These are phyloP conservation scores for Houttuynia cordata DNA, from an alignment of 164 flowering plant species.

Conservation along the genomic window DNA sequence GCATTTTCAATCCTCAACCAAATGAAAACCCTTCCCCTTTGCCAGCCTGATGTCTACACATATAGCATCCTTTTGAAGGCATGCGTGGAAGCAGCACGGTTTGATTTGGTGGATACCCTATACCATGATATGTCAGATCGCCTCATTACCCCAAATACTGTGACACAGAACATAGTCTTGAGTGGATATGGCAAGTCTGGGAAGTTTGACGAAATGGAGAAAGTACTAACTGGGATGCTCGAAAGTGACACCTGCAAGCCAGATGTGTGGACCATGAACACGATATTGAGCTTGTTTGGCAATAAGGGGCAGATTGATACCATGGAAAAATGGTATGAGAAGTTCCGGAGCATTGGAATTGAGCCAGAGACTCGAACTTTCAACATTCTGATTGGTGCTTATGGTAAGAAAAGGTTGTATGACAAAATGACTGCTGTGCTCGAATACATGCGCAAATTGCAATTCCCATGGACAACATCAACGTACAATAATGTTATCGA, in stretches of 20 bases:
- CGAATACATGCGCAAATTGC: conserved; percentile 93
- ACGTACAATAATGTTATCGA: conserved; percentile 90
- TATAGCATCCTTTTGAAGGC: conserved; percentile 71
- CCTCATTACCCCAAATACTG: conserved; percentile 70
- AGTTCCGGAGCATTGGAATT: conserved; percentile 75
- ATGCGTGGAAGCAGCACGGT: conserved; percentile 59
- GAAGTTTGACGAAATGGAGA: conserved; percentile 75
- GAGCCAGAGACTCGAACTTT: conserved; percentile 92
- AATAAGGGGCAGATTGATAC: conserved; percentile 73
- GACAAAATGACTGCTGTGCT: conserved; percentile 96
- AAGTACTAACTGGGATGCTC: conserved; percentile 64
- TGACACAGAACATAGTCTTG: conserved; percentile 78
- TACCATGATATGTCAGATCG: conserved; percentile 70
- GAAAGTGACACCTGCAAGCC: conserved; percentile 55
- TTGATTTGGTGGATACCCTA: conserved; percentile 59
- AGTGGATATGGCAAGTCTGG: conserved; percentile 88
- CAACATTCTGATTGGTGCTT: conserved; percentile 87
- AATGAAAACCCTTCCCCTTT: conserved; percentile 69
- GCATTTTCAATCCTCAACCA: conserved; percentile 54
- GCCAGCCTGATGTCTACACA: conserved; percentile 88
- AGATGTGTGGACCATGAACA: conserved; percentile 98
- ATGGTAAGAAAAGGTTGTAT: conserved; percentile 85
- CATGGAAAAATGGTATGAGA: conserved; percentile 98
- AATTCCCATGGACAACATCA: conserved; percentile 90
- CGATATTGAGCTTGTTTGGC: conserved; percentile 67